Evolutionary conservation across 306 rosid species (phyloP).

Genomic region (Vigna unguiculata): DNA sequence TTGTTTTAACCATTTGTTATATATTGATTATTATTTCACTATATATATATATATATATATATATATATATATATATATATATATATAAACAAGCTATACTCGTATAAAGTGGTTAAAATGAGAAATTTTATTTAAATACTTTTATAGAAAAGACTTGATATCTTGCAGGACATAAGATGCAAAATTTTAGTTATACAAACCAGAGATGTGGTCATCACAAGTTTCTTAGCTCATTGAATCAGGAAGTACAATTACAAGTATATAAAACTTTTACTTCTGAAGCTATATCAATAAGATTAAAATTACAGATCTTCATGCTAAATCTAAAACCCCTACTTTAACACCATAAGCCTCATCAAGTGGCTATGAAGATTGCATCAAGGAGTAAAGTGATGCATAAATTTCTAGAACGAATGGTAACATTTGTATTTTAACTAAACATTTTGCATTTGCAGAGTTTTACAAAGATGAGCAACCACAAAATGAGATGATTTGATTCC

Average conservation of each 20-base stretch:
- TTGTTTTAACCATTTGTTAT: too few relatives aligned
- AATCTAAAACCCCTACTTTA: neutral
- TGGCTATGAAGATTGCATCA: neutral
- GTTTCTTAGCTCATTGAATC: neutral
- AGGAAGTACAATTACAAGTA: neutral
- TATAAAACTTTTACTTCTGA: neutral
- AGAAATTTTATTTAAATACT: too few relatives aligned
- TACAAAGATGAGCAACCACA: slow-evolving; percentile 48
- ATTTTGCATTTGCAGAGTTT: slow-evolving; percentile 44
- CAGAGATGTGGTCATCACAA: neutral
- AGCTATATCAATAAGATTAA: neutral
- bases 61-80: too few relatives aligned
- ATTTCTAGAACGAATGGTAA: slow-evolving; percentile 9
- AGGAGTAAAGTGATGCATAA: neutral
- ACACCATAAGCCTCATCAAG: neutral
- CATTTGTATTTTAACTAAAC: slow-evolving; percentile 55
- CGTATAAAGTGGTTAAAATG: too few relatives aligned
- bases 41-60: too few relatives aligned
- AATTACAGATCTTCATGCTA: neutral
- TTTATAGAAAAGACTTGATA: too few relatives aligned
- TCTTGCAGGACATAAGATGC: too few relatives aligned
- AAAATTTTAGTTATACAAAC: too few relatives aligned
- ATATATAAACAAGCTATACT: too few relatives aligned
- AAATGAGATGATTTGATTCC: slow-evolving; percentile 43
- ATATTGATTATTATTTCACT: too few relatives aligned